These are phyloP conservation scores for Erodium maritimum DNA, from an alignment of 345 rosid species.

Conservation along the genomic window DNA sequence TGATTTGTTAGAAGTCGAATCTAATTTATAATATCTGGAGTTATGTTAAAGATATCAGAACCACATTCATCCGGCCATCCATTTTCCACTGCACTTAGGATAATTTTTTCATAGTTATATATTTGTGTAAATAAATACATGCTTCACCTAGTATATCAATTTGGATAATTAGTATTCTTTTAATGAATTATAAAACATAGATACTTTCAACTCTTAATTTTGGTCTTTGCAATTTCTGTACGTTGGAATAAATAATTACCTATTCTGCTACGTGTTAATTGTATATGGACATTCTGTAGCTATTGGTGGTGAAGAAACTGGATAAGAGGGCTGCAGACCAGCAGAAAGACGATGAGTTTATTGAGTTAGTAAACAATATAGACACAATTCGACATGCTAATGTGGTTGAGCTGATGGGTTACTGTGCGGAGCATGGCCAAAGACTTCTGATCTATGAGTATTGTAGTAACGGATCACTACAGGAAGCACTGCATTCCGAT, in stretches of 20 bases:
- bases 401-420: slow-evolving; percentile 81
- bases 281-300: slow-evolving; percentile 31
- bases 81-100: too few relatives aligned
- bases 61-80: too few relatives aligned
- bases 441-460: slow-evolving; percentile 85
- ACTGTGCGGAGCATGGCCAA: slow-evolving; percentile 90
- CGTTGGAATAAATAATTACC: too few relatives aligned
- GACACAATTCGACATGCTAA: slow-evolving; percentile 78
- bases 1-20: too few relatives aligned
- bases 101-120: too few relatives aligned
- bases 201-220: not conserved
- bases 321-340: slow-evolving; percentile 55
- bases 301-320: slow-evolving; percentile 84
- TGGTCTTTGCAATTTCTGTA: not conserved
- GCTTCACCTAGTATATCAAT: too few relatives aligned
- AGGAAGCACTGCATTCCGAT: slow-evolving; percentile 73
- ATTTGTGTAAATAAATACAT: too few relatives aligned
- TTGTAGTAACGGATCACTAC: slow-evolving; percentile 74
- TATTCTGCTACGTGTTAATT: slow-evolving; percentile 11
- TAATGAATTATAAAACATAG: too few relatives aligned
- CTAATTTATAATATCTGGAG: too few relatives aligned
- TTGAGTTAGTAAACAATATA: slow-evolving; percentile 63
- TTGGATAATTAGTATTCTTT: too few relatives aligned
- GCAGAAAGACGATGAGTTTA: slow-evolving; percentile 65
- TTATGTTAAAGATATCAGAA: too few relatives aligned